Conservation (phyloP, 2,329 filamentous ascomycete genomes). For the Sphaceloma murrayae region DNA sequence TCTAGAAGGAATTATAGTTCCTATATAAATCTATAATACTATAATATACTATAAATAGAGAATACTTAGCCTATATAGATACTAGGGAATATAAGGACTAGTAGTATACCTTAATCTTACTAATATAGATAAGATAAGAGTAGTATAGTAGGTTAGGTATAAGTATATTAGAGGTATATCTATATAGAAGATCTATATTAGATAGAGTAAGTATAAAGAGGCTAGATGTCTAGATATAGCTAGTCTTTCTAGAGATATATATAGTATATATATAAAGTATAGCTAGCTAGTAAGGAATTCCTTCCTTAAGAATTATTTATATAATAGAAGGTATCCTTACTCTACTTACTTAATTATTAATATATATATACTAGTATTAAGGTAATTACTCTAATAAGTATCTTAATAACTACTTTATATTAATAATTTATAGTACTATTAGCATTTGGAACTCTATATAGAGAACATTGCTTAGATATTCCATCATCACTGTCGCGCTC, state of each 20-base stretch:
- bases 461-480: constrained; percentile 19
- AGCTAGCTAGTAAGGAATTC: neutral
- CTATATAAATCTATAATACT: neutral
- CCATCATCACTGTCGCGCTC: no score
- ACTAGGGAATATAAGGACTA: neutral
- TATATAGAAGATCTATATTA: no score
- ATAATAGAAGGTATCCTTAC: neutral
- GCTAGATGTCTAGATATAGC: neutral
- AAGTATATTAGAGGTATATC: neutral
- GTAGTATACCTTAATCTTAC: neutral
- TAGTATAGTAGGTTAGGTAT: neutral
- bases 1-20: no score
- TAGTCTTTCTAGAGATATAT: neutral
- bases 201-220: neutral
- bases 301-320: neutral
- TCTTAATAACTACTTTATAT: neutral
- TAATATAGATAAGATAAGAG: neutral
- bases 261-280: neutral
- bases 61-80: neutral
- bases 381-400: neutral
- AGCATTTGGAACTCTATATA: neutral
- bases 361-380: neutral
- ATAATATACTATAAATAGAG: neutral
- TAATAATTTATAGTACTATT: neutral
- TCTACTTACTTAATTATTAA: neutral